These are phyloP conservation scores for Vaccinium myrtillus DNA, from an alignment of 148 eudicot genomes.

Conservation along the genomic window DNA sequence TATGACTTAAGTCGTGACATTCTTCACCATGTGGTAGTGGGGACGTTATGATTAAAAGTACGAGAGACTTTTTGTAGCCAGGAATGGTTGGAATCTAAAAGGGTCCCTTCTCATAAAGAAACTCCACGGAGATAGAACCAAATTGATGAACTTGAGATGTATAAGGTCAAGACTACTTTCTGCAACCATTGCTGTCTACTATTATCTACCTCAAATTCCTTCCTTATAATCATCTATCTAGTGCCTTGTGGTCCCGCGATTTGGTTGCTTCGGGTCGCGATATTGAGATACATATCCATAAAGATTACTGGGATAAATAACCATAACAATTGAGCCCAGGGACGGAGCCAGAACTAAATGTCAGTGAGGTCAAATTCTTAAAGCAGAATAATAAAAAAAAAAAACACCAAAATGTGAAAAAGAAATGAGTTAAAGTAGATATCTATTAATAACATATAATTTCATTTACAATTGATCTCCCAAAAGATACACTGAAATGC, in stretches of 20 bases:
- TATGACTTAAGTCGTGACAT: not conserved
- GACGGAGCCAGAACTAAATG: too few relatives aligned
- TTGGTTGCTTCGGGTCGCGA: not conserved
- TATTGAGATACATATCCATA: not conserved
- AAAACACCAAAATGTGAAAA: too few relatives aligned
- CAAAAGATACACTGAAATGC: too few relatives aligned
- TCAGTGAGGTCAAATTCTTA: too few relatives aligned
- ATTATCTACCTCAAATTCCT: not conserved
- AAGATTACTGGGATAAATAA: not conserved
- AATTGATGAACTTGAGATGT: conserved; percentile 13
- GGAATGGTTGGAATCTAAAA: conserved; percentile 10
- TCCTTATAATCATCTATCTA: not conserved
- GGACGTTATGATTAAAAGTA: too few relatives aligned
- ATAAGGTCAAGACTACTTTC: not conserved
- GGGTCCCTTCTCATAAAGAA: not conserved
- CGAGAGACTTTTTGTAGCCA: too few relatives aligned
- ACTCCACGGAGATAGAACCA: conserved; percentile 9
- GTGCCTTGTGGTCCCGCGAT: not conserved
- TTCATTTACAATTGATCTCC: too few relatives aligned
- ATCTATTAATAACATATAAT: too few relatives aligned
- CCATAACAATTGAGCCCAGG: not conserved
- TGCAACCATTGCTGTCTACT: conserved; percentile 3
- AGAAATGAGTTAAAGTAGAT: too few relatives aligned
- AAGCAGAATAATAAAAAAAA: too few relatives aligned
- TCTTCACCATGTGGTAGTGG: not conserved